phyloP scores from a whole-genome alignment of 2,329 filamentous ascomycete species.

The Dactylonectria estremocensis region DNA sequence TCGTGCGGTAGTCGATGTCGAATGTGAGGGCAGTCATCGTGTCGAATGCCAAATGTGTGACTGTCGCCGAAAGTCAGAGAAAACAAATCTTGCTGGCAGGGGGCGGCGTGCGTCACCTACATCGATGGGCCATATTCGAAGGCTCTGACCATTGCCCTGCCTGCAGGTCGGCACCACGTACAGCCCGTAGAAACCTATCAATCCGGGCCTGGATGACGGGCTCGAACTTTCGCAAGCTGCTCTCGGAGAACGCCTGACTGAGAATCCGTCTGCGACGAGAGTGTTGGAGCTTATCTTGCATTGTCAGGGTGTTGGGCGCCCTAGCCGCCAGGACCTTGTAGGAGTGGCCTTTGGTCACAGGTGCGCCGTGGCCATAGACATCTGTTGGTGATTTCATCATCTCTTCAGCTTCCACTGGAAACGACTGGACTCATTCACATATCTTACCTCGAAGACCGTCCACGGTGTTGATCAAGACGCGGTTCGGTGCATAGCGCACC shows the following conservation, averaged over 20 bases:
- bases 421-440: too few relatives aligned
- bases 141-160: conserved; percentile 20
- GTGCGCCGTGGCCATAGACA: too few relatives aligned
- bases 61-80: conserved; percentile 7
- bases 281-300: conserved; percentile 30
- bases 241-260: conserved; percentile 46
- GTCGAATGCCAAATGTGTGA: conserved; percentile 43
- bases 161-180: conserved; percentile 8
- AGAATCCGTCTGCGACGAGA: conserved; percentile 34
- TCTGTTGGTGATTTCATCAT: too few relatives aligned
- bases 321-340: too few relatives aligned
- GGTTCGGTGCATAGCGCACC: too few relatives aligned
- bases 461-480: too few relatives aligned
- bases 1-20: conserved; percentile 31
- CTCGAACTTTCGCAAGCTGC: conserved; percentile 38
- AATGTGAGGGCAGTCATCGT: conserved; percentile 44
- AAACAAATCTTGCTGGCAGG: not conserved
- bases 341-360: too few relatives aligned
- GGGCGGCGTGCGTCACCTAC: conserved; percentile 13
- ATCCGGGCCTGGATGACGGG: conserved; percentile 26
- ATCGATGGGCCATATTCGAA: conserved; percentile 23
- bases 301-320: too few relatives aligned
- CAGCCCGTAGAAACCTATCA: conserved; percentile 7
- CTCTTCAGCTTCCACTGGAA: too few relatives aligned
- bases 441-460: too few relatives aligned